Base-by-base conservation (phyloP, 352 stramenopile genomes). In the Elongisporangium anandrum region DNA sequence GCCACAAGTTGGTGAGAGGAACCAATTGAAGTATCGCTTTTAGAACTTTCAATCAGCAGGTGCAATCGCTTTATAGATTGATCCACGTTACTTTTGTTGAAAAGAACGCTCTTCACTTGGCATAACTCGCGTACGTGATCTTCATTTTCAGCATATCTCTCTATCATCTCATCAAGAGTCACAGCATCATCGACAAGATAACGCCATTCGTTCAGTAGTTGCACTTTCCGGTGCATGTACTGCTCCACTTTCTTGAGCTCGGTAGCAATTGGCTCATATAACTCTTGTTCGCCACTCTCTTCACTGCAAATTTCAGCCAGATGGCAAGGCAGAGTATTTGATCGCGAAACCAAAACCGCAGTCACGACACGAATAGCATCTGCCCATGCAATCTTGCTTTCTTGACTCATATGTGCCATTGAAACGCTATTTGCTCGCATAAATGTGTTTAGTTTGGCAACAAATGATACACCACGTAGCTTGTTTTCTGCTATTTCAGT, bases 161-260 rank as follows among this genome's bases (percentile, higher is more conserved):
- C 81, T 24, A 73, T 70, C 53, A 92, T 59, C 51, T 85, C 71
- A 34, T 77, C 68, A 7, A 79, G 20, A 20, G 60, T 64, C 5
- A 81, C 60, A 9, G 61, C 52, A 23, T 90, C 79, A 15, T 72
- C 67, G 23, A 67, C 56, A 6, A 89, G 57, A 38, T 77, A 85
- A 8, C 70, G 47, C 74, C 79, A 90, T 60, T 92, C 82, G 29
- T 77, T 92, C 45, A 81, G 56, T 21, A 90, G 59, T 54, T 90
- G 82, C 12, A 86, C 74, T 52, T 84, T 70, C 3, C 75, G 72
- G 15, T 89, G 55, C 80, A 90, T 87, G 72, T 68, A 87, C 29
- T 79, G 74, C 58, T 90, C 80, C 23, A 90, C 51, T 22, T 70
- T 74, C 49, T 63, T 53, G 1, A 88, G 57, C 23, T 78, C 65